A percentile compares a stretch with the other conserved stretches of the same genome.
Conservation (phyloP, 2,329 filamentous ascomycete genomes). For the Aspergillus sp. region DNA sequence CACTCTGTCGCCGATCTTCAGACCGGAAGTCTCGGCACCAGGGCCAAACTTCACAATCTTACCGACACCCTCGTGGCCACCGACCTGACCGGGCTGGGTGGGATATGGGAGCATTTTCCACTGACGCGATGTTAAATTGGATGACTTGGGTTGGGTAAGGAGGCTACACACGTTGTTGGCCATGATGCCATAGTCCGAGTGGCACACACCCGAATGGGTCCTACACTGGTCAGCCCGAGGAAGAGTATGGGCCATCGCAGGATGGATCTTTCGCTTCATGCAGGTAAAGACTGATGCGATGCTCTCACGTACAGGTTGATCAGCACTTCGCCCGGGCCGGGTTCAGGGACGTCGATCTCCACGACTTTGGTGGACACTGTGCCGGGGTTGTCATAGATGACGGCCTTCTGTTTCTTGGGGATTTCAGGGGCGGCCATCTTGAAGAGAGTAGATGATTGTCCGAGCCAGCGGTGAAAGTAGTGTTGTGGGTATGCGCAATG, state of each 20-base stretch:
- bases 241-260: neutral
- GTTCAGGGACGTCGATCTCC: conserved; percentile 63
- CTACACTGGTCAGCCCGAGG: conserved; percentile 26
- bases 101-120: conserved; percentile 59
- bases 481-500: neutral
- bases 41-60: conserved; percentile 64
- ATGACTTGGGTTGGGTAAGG: neutral
- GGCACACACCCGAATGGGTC: conserved; percentile 64
- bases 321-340: conserved; percentile 60
- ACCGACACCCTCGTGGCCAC: conserved; percentile 68
- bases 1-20: conserved; percentile 66
- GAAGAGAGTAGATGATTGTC: neutral
- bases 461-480: neutral
- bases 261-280: neutral
- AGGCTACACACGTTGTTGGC: conserved; percentile 36
- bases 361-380: conserved; percentile 63
- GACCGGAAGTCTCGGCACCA: conserved; percentile 52
- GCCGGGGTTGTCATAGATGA: conserved; percentile 64
- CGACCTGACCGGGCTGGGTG: conserved; percentile 61
- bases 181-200: conserved; percentile 61
- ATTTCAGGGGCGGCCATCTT: conserved; percentile 41
- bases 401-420: conserved; percentile 61
- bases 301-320: conserved; percentile 54
- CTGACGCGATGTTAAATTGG: conserved; percentile 24
- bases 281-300: neutral